Base-by-base conservation (phyloP, 352 stramenopile species). In the Globisporangium paddicum region DNA sequence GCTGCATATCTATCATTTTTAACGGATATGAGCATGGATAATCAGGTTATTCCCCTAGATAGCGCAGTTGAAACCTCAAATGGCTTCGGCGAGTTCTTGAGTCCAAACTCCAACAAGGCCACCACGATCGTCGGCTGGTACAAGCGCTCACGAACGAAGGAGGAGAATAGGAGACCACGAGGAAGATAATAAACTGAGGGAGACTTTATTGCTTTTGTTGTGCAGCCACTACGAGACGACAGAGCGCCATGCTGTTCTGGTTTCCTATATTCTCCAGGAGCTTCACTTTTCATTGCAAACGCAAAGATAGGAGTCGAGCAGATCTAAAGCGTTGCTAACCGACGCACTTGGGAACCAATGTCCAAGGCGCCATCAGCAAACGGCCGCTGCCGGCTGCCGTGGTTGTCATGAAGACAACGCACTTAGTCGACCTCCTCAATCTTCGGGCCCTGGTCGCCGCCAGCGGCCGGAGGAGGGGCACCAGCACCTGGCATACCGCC, bases 401-500 rank as follows among this genome's bases (percentile, higher is more conserved):
- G 44, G 11, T 16, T 4, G 44, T 50, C 21, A 50, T 41, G 3
- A 41, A n/a, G 35, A 41, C 35, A 52, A 46, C n/a, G 25, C 49
- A 56, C 37, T 59, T 59, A 59, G 53, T 59, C 53, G 67, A 90
- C 80, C 59, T 90, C 80, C 62, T 90, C 80, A 48, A 90, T 88
- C 72, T 85, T 88, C n/a, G 80, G 80, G 23, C 80, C 80, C 58
- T 88, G 66, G 52, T 72, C 71, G 14, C 49, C 60, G 32, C 63
- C 65, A 40, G 64, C 67, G 45, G 65, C 55, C n/a, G 67, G 61
- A 37, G 58, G 68, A 37, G 58, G 68, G 55, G 55, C 68, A 50
- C 62, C 67, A 46, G 40, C 66, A 26, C 59, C 55, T 23, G 52
- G 53, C 28, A 32, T 32, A 64, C 47, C 61, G n/a, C 44, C 16